Conservation (phyloP, 108 stramenopile genomes). For the Nitzschia sp. region DNA sequence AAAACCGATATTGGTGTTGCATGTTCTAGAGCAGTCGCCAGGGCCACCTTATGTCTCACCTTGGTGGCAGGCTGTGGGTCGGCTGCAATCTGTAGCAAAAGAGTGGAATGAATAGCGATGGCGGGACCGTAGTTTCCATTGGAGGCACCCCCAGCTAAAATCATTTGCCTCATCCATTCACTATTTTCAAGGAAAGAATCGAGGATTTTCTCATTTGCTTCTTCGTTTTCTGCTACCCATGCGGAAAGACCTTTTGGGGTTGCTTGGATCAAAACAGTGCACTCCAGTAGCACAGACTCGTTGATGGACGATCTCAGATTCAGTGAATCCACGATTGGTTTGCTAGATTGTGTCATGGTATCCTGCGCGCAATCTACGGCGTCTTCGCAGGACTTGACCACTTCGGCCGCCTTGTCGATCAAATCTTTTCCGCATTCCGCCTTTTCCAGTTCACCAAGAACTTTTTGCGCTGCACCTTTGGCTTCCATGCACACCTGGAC, state of each 20-base stretch:
- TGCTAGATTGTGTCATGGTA: not conserved
- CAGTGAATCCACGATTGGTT: not conserved
- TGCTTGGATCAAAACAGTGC: constrained; percentile 28
- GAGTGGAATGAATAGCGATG: constrained; percentile 16
- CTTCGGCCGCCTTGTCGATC: constrained; percentile 1
- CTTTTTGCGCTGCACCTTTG: constrained; percentile 3
- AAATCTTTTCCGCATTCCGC: constrained; percentile 4
- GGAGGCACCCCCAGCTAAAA: constrained; percentile 26
- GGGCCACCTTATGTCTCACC: constrained; percentile 7
- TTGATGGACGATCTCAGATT: constrained; percentile 1
- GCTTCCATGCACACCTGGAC: constrained; percentile 4
- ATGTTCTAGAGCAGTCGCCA: constrained; percentile 27
- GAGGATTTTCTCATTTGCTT: constrained; percentile 1
- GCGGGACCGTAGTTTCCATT: constrained; percentile 35
- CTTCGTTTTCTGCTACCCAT: constrained; percentile 16
- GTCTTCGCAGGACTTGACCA: constrained; percentile 14
- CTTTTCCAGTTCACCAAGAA: constrained; percentile 13
- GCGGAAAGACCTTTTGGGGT: constrained; percentile 27
- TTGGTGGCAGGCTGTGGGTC: not conserved
- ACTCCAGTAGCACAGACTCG: constrained; percentile 21
- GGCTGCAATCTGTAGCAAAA: constrained; percentile 3
- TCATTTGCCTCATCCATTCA: constrained; percentile 26
- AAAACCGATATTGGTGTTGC: constrained; percentile 31
- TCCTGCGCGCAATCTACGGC: constrained; percentile 4
- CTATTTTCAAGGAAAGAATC: constrained; percentile 17